A percentile compares a stretch with the other conserved stretches of the same genome.
Conservation (phyloP, 306 rosid genomes). For the Abrus pulchellus region DNA sequence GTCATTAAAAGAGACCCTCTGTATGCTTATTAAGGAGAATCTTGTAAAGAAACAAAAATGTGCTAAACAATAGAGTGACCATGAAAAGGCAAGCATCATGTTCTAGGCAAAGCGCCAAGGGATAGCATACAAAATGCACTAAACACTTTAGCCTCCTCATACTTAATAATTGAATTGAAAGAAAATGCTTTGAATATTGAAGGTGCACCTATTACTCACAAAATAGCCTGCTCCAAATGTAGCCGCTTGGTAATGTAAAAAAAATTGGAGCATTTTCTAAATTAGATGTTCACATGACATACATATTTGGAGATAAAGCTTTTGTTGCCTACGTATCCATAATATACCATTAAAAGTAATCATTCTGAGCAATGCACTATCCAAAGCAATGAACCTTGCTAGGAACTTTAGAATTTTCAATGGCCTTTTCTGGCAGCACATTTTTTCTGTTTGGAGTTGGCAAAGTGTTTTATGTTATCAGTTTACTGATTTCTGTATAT, state of each 20-base stretch:
- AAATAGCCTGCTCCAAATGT: background rate
- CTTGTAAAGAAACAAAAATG: no score
- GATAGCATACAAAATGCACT: background rate
- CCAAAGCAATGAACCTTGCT: background rate
- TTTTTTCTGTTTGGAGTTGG: background rate
- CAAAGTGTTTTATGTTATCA: no score
- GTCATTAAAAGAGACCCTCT: no score
- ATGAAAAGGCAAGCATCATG: background rate
- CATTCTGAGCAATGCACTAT: background rate
- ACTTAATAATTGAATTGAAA: background rate
- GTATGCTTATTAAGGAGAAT: background rate
- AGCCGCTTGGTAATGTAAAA: background rate
- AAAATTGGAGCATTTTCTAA: background rate
- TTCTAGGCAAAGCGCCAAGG: background rate
- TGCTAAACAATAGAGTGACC: background rate
- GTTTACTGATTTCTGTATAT: background rate
- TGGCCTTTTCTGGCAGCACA: background rate
- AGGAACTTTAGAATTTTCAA: background rate
- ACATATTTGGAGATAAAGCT: slow-evolving; percentile 4
- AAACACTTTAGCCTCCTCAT: background rate
- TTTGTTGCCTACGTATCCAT: background rate
- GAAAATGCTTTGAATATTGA: background rate
- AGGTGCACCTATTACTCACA: background rate
- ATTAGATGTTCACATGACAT: background rate
- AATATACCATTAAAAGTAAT: background rate